Evolutionary conservation across 106 monocot genomes (phyloP).

Genomic region (Chionographis japonica): DNA sequence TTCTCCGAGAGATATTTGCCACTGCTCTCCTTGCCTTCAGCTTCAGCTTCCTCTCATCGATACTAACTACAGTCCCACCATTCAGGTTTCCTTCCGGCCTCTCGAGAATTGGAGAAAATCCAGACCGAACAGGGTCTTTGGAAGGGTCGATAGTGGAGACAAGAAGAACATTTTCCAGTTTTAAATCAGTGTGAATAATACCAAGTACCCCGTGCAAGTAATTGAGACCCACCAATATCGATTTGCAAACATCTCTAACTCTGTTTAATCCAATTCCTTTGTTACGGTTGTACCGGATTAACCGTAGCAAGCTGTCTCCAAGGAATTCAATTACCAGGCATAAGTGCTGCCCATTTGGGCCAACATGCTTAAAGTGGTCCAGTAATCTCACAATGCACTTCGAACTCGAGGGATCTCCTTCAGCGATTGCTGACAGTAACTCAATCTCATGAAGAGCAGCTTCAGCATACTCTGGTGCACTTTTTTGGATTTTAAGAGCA

Average conservation of each 20-base stretch:
- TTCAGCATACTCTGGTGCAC: constrained; percentile 67
- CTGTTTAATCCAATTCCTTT: constrained; percentile 69
- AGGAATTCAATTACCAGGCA: constrained; percentile 81
- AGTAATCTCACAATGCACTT: constrained; percentile 64
- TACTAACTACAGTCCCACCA: constrained; percentile 24
- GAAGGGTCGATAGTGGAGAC: constrained; percentile 79
- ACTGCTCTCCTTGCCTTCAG: constrained; percentile 65
- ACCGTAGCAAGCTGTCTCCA: constrained; percentile 80
- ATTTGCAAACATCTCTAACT: constrained; percentile 65
- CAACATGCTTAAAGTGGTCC: constrained; percentile 79
- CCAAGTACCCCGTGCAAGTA: constrained; percentile 78
- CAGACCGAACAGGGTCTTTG: constrained; percentile 77
- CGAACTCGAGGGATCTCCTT: constrained; percentile 67
- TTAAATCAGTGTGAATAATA: constrained; percentile 86
- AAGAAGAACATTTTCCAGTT: constrained; percentile 92
- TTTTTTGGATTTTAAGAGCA: constrained; percentile 95
- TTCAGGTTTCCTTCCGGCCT: constrained; percentile 53
- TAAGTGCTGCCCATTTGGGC: constrained; percentile 92
- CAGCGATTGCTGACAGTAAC: constrained; percentile 64
- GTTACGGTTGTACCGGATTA: constrained; percentile 72
- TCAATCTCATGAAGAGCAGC: constrained; percentile 88
- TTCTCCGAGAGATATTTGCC: constrained; percentile 58
- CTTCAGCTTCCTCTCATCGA: constrained; percentile 66
- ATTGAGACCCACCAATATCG: constrained; percentile 71
- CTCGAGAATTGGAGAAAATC: constrained; percentile 63